Evolutionary conservation across 140 eudicot species (phyloP).

Genomic region (Flaveria floridana): DNA sequence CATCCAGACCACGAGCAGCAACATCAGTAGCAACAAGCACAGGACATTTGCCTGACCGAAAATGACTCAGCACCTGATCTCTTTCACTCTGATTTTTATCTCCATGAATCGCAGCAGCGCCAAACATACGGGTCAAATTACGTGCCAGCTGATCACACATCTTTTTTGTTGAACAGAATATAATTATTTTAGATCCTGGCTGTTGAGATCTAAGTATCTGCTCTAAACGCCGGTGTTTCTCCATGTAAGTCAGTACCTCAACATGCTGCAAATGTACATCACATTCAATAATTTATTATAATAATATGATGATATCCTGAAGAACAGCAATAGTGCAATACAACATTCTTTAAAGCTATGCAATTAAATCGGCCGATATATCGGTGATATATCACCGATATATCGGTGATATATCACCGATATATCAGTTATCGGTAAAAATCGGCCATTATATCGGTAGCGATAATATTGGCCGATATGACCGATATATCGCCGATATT

Average conservation of each 20-base stretch:
- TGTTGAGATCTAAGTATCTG: constrained; percentile 90
- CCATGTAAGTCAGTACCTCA: constrained; percentile 65
- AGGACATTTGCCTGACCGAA: constrained; percentile 80
- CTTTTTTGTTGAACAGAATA: constrained; percentile 89
- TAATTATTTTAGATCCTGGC: constrained; percentile 85
- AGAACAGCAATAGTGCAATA: not conserved
- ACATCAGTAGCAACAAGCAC: constrained; percentile 97
- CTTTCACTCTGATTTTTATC: constrained; percentile 90
- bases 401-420: too few species aligned
- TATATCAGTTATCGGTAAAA: too few species aligned
- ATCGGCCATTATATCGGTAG: too few species aligned
- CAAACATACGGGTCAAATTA: constrained; percentile 58
- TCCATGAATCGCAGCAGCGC: constrained; percentile 97
- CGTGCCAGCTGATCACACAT: constrained; percentile 92
- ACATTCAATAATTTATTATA: not conserved
- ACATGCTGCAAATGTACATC: constrained; percentile 54
- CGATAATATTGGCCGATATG: too few species aligned
- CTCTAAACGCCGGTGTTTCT: constrained; percentile 71
- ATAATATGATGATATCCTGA: not conserved
- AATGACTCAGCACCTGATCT: constrained; percentile 78
- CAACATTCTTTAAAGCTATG: constrained; percentile 6
- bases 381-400: too few species aligned
- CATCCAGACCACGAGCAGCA: constrained; percentile 94
- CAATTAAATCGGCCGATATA: too few species aligned
- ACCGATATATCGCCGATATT: too few species aligned